phyloP scores from a whole-genome alignment of 2,329 filamentous ascomycete species.

The Didymella exigua region DNA sequence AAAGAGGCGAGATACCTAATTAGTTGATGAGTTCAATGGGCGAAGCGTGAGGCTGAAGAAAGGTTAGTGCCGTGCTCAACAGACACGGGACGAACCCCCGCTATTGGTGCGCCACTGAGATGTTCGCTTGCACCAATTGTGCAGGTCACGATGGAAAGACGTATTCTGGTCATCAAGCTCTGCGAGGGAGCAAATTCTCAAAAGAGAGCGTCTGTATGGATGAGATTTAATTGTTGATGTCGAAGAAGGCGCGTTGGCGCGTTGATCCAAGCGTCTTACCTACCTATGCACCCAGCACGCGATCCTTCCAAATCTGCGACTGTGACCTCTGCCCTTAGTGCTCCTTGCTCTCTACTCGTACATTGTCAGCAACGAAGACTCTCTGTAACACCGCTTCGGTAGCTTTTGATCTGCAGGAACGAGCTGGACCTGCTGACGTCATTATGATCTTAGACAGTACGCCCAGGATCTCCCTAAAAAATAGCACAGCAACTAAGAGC shows the following conservation, averaged over 20 bases:
- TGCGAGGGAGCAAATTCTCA: background rate
- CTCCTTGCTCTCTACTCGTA: too few species aligned
- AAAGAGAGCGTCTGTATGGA: background rate
- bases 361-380: too few species aligned
- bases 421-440: too few species aligned
- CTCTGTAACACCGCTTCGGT: too few species aligned
- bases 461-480: too few species aligned
- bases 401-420: too few species aligned
- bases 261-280: background rate
- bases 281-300: background rate
- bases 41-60: background rate
- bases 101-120: conserved; percentile 1
- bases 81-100: conserved; percentile 11
- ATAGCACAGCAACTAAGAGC: background rate
- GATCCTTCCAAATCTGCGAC: background rate
- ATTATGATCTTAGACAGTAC: too few species aligned
- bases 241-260: background rate
- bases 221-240: background rate
- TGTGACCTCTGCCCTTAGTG: too few species aligned
- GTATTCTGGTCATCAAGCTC: background rate
- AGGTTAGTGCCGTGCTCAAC: conserved; percentile 6
- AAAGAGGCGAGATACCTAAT: background rate
- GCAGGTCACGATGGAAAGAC: background rate
- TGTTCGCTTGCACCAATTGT: background rate
- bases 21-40: background rate